Percentiles rank a stretch among this genome's conserved stretches.
phyloP scores from a whole-genome alignment of 2,329 filamentous ascomycete species.

The Fonsecaea nubica region DNA sequence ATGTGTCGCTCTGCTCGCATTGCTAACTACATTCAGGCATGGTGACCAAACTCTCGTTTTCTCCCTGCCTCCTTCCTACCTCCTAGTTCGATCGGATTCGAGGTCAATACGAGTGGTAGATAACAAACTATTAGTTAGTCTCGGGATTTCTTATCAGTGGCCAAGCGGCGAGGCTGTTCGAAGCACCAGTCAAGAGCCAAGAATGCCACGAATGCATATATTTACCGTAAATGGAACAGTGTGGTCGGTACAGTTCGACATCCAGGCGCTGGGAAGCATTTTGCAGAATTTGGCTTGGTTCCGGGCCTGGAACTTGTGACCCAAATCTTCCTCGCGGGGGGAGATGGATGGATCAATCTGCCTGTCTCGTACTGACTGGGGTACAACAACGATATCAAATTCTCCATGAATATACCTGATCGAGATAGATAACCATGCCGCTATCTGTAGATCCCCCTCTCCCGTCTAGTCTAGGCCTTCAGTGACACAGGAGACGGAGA shows the following conservation, averaged over 20 bases:
- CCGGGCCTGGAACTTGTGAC: not conserved
- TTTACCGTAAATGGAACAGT: constrained; percentile 6
- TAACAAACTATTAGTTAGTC: not conserved
- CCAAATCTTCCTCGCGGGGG: not conserved
- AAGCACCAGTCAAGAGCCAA: not conserved
- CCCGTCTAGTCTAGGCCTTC: not conserved
- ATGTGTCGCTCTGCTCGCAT: not conserved
- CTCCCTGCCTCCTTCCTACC: not conserved
- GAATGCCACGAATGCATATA: not conserved
- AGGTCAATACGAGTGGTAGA: not conserved
- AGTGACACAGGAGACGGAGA: not conserved
- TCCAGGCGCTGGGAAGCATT: not conserved
- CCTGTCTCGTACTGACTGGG: no score
- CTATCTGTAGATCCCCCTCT: not conserved
- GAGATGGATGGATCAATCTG: no score
- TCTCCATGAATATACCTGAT: constrained; percentile 1
- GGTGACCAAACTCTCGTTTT: no score
- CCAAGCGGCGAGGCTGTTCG: not conserved
- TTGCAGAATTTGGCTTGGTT: not conserved
- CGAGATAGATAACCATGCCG: not conserved
- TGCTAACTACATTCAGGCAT: constrained; percentile 3
- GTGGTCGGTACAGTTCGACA: not conserved
- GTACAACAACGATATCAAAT: not conserved
- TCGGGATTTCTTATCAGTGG: not conserved
- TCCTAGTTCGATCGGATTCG: not conserved